Evolutionary conservation across 768 basidiomycete species (phyloP).

Genomic region (Pholiota molesta): DNA sequence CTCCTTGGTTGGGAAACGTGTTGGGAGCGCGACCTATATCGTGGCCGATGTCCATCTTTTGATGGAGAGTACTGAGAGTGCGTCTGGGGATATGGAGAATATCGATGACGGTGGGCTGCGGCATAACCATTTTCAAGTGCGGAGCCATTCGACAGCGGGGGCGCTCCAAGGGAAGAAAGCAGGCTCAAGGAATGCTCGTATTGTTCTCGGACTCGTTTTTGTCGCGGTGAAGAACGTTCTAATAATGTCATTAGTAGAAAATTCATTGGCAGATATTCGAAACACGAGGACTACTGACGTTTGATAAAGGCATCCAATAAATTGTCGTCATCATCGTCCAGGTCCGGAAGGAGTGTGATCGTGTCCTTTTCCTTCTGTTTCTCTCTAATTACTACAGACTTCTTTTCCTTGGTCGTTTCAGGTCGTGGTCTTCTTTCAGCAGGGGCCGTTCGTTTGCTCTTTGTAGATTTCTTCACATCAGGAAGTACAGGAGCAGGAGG

Average conservation of each 20-base stretch:
- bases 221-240: constrained; percentile 17
- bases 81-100: constrained; percentile 37
- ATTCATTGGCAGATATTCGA: not conserved
- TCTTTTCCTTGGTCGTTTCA: constrained; percentile 22
- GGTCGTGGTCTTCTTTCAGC: constrained; percentile 27
- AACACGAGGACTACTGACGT: constrained; percentile 17
- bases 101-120: constrained; percentile 30
- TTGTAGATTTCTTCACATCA: constrained; percentile 23
- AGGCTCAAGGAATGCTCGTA: constrained; percentile 20
- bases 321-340: constrained; percentile 25
- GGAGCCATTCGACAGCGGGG: constrained; percentile 9
- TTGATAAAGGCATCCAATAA: constrained; percentile 26
- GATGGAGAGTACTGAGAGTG: constrained; percentile 18
- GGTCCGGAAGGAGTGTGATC: constrained; percentile 10
- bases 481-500: constrained; percentile 7
- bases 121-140: constrained; percentile 13
- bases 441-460: constrained; percentile 23
- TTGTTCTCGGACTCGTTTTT: constrained; percentile 18
- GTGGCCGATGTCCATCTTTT: constrained; percentile 18
- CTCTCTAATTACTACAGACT: constrained; percentile 17
- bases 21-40: constrained; percentile 16
- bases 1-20: constrained; percentile 40
- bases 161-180: constrained; percentile 17
- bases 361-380: constrained; percentile 18
- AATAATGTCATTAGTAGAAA: not conserved